A percentile compares a stretch with the other conserved stretches of the same genome.
Evolutionary conservation across 495 filamentous ascomycete species (phyloP).

Genomic region (Talaromyces adpressus): DNA sequence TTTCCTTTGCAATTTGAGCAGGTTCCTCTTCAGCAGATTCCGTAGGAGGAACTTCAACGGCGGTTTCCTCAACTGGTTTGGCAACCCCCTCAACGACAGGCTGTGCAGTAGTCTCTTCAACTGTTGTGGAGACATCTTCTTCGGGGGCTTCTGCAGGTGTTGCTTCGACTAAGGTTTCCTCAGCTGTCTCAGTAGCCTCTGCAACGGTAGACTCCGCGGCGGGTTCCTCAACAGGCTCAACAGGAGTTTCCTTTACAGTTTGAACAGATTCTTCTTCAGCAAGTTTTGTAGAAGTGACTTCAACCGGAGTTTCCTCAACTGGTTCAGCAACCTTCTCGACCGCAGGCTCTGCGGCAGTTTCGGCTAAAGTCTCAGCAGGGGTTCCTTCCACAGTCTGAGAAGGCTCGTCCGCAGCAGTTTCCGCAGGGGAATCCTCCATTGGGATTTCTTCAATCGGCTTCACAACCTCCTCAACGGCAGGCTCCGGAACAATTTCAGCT

Average conservation of each 20-base stretch:
- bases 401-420: background rate
- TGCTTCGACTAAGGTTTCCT: slow-evolving; percentile 9
- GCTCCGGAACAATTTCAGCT: too few relatives aligned
- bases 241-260: background rate
- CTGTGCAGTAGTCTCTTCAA: slow-evolving; percentile 2
- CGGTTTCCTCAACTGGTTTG: background rate
- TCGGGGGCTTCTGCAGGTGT: background rate
- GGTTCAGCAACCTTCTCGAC: background rate
- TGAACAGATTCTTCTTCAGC: slow-evolving; percentile 1
- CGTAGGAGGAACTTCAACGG: background rate
- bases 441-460: too few relatives aligned
- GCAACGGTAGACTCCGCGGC: background rate
- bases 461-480: too few relatives aligned
- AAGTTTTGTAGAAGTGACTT: background rate
- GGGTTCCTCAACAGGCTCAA: background rate
- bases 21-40: slow-evolving; percentile 2
- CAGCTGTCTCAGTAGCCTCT: slow-evolving; percentile 9
- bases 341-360: background rate
- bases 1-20: background rate
- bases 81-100: background rate
- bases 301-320: background rate
- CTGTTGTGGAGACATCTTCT: background rate
- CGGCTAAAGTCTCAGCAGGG: slow-evolving; percentile 1
- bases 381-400: background rate
- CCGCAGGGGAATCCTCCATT: background rate